phyloP scores from a whole-genome alignment of 495 filamentous ascomycete genomes.

The Recurvomyces mirabilis region DNA sequence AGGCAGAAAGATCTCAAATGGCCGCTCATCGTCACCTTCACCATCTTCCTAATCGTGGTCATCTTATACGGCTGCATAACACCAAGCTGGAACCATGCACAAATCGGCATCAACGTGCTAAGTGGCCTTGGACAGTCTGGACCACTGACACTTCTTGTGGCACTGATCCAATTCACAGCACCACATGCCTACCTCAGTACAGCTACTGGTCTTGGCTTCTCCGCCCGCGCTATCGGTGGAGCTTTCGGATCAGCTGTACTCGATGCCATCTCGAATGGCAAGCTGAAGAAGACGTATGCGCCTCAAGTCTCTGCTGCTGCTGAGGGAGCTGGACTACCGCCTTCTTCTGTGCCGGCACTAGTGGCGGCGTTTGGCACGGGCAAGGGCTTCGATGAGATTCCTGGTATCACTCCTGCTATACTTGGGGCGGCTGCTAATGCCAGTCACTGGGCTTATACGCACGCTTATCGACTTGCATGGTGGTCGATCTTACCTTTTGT shows the following conservation, averaged over 20 bases:
- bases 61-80: slow-evolving; percentile 41
- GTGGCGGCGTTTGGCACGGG: slow-evolving; percentile 12
- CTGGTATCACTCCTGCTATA: slow-evolving; percentile 2
- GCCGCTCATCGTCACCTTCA: slow-evolving; percentile 38
- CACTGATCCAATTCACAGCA: slow-evolving; percentile 43
- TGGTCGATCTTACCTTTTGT: slow-evolving; percentile 44
- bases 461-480: slow-evolving; percentile 37
- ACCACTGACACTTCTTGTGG: slow-evolving; percentile 40
- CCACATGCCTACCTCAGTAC: slow-evolving; percentile 45
- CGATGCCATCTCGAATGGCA: slow-evolving; percentile 42
- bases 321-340: slow-evolving; percentile 9
- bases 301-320: slow-evolving; percentile 17
- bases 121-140: slow-evolving; percentile 41
- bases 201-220: slow-evolving; percentile 44
- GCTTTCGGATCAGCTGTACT: slow-evolving; percentile 46
- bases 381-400: slow-evolving; percentile 8
- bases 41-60: slow-evolving; percentile 37
- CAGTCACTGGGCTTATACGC: slow-evolving; percentile 20
- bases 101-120: slow-evolving; percentile 39
- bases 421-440: slow-evolving; percentile 15
- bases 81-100: slow-evolving; percentile 36
- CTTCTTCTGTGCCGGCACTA: slow-evolving; percentile 8
- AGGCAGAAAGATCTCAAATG: slow-evolving; percentile 40
- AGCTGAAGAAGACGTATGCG: slow-evolving; percentile 33
- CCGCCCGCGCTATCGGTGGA: slow-evolving; percentile 42